Evolutionary conservation across 1,139 yeast species (phyloP), one percentile per base, ranked within the genome.

Genomic region (Blastobotrys proliferans): DNA sequence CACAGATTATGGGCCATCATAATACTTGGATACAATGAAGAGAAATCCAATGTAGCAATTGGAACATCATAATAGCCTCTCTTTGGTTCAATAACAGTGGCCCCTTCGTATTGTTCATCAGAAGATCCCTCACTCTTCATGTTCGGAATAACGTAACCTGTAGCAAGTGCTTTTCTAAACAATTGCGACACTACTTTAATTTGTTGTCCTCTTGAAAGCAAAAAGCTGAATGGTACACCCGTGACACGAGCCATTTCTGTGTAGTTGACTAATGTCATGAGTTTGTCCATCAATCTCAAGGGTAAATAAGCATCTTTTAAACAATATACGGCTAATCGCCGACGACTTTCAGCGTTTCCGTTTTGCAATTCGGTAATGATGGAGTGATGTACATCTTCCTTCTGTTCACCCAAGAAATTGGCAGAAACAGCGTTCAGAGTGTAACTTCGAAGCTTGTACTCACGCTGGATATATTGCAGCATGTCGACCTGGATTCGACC

Each of bases 171-270:
- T 63, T 92, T 94, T 55, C 99, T 75, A 64, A 86, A 92, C 43
- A 94, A 70, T 66, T 94, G 99, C 0, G 97, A 90, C 42, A 94
- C 81, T 55, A 94, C 98, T 63, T 94, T 94, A 61, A 94, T 90
- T 64, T 94, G 98, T 68, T 94, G 99, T 30, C 99, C 99, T 59
- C 99, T 76, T 11, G 94, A 65, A 39, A 94, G 67, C 44, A 94
- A 72, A 59, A 83, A 92, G 0, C 96, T 84, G 58, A 94, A 88
- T 0, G 99, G 98, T 4, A 94, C 97, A 50, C 99, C 99, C 0
- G 98, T 92, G 30, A 94, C 99, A 69, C 99, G 83, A 0, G 98
- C 97, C 98, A 94, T 94, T 67, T 94, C 99, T 0, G 97, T 90
- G 64, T 94, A 92, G 57, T 94, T 94, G 48, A 94, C 95, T 50